Evolutionary conservation across 345 rosid species (phyloP), one percentile per base, ranked within the genome.

Genomic region (Barbarea vulgaris): DNA sequence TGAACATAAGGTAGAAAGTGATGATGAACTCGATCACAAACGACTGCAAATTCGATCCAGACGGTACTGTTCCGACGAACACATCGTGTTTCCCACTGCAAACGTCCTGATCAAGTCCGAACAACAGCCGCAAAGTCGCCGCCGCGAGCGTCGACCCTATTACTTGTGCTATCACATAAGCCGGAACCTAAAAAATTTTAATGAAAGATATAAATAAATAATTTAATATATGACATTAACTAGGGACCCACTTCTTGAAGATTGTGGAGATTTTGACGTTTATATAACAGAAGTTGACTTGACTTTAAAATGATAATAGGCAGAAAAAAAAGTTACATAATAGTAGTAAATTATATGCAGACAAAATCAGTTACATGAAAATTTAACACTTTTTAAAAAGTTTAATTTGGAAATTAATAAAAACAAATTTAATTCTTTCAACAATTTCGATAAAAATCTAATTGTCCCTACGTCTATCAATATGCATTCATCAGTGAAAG

Each of bases 1-100:
- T 19, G 46, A 95, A 95, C 97, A 95, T 87, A 69, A 95, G 89
- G 80, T 87, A 95, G 84, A 95, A 95, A 11, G 99, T 95, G 81
- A 88, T 88, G 69, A 95, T 92, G 85, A 90, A 95, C 84, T 95
- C 99, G 1, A 95, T 64, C 30, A 83, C 94, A 30, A 88, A 90
- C 6, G 98, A 84, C 63, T 95, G 99, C 44, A 86, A 11, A 36
- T 88, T 18, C 0, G 97, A 69, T 1, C 99, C 99, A 0, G 87
- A 44, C 1, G 99, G 98, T 21, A 79, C 17, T 5, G 99, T 92
- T 77, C 99, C 99, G 0, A 83, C 77, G 18, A 95, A 95, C 0
- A 78, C 87, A 56, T 95, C 82, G 4, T 90, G 84, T 11, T 77
- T 68, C 7, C 94, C 99, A 1, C 74, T 75, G 51, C 82, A 79